Evolutionary conservation across 768 basidiomycete species (phyloP).

Genomic region (Boletus speciosus): DNA sequence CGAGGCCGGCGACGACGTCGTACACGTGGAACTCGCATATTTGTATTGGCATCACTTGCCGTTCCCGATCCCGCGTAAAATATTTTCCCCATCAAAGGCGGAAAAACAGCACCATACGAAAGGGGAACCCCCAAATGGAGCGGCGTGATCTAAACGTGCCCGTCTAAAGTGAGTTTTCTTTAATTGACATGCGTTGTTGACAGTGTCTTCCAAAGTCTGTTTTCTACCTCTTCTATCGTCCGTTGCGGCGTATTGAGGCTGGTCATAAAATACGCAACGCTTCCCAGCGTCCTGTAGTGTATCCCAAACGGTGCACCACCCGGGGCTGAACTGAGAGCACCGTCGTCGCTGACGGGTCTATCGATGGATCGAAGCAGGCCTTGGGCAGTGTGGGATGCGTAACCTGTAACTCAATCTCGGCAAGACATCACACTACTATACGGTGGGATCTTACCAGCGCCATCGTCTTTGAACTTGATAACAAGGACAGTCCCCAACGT

Average conservation of each 20-base stretch:
- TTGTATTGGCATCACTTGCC: neutral
- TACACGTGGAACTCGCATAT: neutral
- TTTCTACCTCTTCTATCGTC: conserved; percentile 58
- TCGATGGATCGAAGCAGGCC: conserved; percentile 53
- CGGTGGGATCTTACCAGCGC: conserved; percentile 43
- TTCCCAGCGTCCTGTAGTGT: conserved; percentile 85
- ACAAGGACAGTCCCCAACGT: conserved; percentile 82
- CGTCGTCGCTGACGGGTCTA: conserved; percentile 20
- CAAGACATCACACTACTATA: neutral
- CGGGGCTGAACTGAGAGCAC: conserved; percentile 39
- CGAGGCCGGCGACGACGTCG: neutral
- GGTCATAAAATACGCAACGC: conserved; percentile 91
- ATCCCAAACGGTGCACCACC: conserved; percentile 62
- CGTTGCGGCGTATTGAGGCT: conserved; percentile 68
- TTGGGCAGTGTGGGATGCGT: conserved; percentile 64
- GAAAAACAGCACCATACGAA: neutral
- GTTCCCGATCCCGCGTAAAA: neutral
- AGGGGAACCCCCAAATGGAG: neutral
- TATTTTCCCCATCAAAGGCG: neutral
- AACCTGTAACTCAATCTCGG: conserved; percentile 36
- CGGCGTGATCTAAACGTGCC: neutral
- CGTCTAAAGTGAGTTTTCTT: neutral
- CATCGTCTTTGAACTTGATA: conserved; percentile 62
- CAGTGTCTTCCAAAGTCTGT: conserved; percentile 50
- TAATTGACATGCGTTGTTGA: neutral